A percentile compares a stretch with the other conserved stretches of the same genome.
Evolutionary conservation across 202 grass and related monocot genomes (phyloP).

Genomic region (Brachypodium distachyon): DNA sequence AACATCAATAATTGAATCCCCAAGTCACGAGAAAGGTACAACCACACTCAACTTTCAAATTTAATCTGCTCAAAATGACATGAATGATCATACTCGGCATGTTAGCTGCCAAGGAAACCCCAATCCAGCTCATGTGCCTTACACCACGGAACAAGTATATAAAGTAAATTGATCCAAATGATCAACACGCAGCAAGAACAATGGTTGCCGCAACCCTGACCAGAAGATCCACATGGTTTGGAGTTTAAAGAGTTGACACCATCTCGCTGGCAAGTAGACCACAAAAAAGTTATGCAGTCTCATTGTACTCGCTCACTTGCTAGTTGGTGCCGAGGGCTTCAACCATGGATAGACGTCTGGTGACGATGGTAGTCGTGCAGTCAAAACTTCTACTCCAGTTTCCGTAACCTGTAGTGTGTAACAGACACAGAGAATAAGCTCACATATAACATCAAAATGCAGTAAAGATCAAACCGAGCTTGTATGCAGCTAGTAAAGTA

Average conservation of each 20-base stretch:
- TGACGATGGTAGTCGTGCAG: conserved; percentile 68
- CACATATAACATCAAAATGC: not conserved
- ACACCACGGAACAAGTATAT: not conserved
- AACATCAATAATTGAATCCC: not conserved
- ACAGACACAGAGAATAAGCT: not conserved
- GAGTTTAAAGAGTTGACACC: not conserved
- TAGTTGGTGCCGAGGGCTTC: conserved; percentile 21
- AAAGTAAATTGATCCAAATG: not conserved
- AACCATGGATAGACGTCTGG: conserved; percentile 90
- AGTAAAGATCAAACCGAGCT: not conserved
- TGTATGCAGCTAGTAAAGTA: not conserved
- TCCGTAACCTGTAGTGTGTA: conserved; percentile 69
- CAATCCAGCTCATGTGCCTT: not conserved
- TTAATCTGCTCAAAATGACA: not conserved
- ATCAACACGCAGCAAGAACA: not conserved
- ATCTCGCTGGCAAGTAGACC: not conserved
- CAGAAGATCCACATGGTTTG: not conserved
- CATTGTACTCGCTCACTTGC: not conserved
- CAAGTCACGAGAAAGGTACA: not conserved
- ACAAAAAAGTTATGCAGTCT: not conserved
- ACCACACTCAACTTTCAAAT: not conserved
- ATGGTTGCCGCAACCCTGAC: not conserved
- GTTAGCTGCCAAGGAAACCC: not conserved
- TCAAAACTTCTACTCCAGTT: conserved; percentile 82
- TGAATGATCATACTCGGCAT: not conserved